A percentile compares a stretch with the other conserved stretches of the same genome.
phyloP scores from a whole-genome alignment of 2,329 filamentous ascomycete genomes.

The Xylaria polymorpha region DNA sequence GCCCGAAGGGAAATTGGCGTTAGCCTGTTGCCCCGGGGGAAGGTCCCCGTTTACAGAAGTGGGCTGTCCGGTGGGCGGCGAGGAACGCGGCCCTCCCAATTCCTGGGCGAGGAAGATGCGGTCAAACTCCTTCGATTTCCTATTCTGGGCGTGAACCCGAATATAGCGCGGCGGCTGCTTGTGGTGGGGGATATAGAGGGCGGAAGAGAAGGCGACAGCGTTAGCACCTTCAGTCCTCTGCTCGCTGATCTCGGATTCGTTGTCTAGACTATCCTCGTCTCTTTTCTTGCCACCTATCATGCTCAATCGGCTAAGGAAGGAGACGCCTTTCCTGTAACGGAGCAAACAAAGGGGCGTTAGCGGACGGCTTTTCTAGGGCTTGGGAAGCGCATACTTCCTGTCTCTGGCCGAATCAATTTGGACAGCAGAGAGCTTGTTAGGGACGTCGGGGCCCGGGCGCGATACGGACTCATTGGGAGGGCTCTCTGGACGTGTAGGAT shows the following conservation, averaged over 20 bases:
- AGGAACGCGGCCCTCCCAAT: conserved; percentile 70
- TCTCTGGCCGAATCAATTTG: conserved; percentile 63
- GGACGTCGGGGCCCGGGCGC: conserved; percentile 57
- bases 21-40: conserved; percentile 47
- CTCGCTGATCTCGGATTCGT: conserved; percentile 76
- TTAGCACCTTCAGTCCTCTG: conserved; percentile 81
- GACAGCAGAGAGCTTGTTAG: conserved; percentile 51
- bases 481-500: conserved; percentile 64
- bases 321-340: conserved; percentile 78
- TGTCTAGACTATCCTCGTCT: conserved; percentile 66
- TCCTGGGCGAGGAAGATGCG: conserved; percentile 93
- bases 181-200: conserved; percentile 85
- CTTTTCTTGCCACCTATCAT: conserved; percentile 86
- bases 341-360: conserved; percentile 33
- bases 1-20: conserved; percentile 57
- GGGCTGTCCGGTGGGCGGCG: conserved; percentile 46
- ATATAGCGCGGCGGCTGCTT: conserved; percentile 94
- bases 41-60: conserved; percentile 43
- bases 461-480: conserved; percentile 57
- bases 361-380: neutral
- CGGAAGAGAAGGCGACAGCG: conserved; percentile 82
- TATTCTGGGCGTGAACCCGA: conserved; percentile 82
- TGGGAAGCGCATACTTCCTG: conserved; percentile 68
- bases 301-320: conserved; percentile 84
- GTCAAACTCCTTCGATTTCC: conserved; percentile 84